Evolutionary conservation across 2,329 filamentous ascomycete genomes (phyloP).

Genomic region (Juglanconis sp.): DNA sequence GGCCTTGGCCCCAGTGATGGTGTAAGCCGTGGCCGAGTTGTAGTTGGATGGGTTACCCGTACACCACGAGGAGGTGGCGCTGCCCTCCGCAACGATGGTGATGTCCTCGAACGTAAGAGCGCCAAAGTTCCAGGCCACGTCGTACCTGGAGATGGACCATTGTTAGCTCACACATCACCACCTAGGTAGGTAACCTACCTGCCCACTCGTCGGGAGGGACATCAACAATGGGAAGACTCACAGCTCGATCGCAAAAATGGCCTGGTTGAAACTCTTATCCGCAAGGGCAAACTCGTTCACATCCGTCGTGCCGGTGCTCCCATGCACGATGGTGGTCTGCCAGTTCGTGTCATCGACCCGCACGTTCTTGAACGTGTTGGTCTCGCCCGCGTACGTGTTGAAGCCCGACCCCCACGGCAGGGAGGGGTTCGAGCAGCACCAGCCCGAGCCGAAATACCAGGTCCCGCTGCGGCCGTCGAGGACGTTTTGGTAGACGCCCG

Average conservation of each 20-base stretch:
- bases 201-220: background rate
- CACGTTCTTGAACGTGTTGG: slow-evolving; percentile 31
- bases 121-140: slow-evolving; percentile 38
- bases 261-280: slow-evolving; percentile 35
- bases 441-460: slow-evolving; percentile 40
- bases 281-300: slow-evolving; percentile 32
- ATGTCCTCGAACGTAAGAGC: slow-evolving; percentile 39
- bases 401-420: slow-evolving; percentile 38
- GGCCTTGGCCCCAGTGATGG: slow-evolving; percentile 30
- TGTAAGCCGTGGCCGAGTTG: slow-evolving; percentile 32
- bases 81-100: slow-evolving; percentile 40
- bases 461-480: slow-evolving; percentile 37
- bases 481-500: slow-evolving; percentile 40
- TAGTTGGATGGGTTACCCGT: slow-evolving; percentile 35
- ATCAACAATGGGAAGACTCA: slow-evolving; percentile 17
- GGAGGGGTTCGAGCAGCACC: slow-evolving; percentile 38
- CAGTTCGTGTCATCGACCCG: slow-evolving; percentile 27
- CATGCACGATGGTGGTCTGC: slow-evolving; percentile 32
- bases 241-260: slow-evolving; percentile 39
- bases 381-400: slow-evolving; percentile 31
- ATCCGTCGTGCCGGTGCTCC: slow-evolving; percentile 26
- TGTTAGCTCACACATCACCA: background rate
- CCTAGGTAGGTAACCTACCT: no score
- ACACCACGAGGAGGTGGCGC: slow-evolving; percentile 31
- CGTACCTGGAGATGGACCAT: slow-evolving; percentile 22